A percentile compares a stretch with the other conserved stretches of the same genome.
phyloP scores from a whole-genome alignment of 2,329 filamentous ascomycete species.

The Trichoderma harzianum region DNA sequence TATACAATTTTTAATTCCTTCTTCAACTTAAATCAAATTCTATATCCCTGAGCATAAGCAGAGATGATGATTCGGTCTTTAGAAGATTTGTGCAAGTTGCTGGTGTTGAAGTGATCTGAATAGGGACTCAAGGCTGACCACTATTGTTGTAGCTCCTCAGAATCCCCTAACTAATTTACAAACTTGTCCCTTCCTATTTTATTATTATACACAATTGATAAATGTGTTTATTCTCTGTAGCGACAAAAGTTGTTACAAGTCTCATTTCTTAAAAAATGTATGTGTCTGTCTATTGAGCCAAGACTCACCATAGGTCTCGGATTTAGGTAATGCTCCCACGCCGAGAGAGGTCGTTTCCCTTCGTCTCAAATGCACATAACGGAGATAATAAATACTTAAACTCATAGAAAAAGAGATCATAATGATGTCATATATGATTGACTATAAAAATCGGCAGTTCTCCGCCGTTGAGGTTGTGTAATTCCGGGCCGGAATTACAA shows the following conservation, averaged over 20 bases:
- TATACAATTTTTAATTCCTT: not conserved
- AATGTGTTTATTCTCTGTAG: not conserved
- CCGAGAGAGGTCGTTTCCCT: not conserved
- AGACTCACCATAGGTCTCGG: not conserved
- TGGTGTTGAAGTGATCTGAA: not conserved
- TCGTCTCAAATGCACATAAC: not conserved
- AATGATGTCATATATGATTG: not conserved
- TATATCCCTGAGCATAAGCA: not conserved
- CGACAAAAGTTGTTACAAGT: no score
- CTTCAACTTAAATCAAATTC: not conserved
- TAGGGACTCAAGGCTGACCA: not conserved
- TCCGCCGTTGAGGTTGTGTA: not conserved
- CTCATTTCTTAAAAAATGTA: not conserved
- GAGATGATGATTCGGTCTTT: not conserved
- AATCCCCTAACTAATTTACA: not conserved
- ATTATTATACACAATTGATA: not conserved
- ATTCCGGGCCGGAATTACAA: not conserved
- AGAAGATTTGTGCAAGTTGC: not conserved
- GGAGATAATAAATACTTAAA: not conserved
- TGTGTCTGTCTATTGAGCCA: not conserved
- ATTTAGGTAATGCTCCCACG: not conserved
- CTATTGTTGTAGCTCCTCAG: not conserved
- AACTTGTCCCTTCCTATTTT: not conserved
- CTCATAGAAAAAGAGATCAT: not conserved
- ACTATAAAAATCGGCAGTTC: not conserved